Percentiles rank a stretch among this genome's conserved stretches.
phyloP scores from a whole-genome alignment of 805 yeast genomes.

The Pichia scutulata region DNA sequence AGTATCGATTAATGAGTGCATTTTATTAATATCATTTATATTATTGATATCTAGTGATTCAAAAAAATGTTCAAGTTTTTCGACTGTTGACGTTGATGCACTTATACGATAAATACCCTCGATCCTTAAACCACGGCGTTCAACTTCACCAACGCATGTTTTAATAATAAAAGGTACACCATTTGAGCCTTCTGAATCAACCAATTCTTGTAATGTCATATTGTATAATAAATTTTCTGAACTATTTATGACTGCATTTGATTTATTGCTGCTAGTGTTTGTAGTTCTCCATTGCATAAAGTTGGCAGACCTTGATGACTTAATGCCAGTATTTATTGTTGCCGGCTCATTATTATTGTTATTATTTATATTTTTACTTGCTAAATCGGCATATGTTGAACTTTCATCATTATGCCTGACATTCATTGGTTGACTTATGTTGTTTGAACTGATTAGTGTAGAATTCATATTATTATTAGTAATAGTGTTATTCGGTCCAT shows the following conservation, averaged over 20 bases:
- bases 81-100: slow-evolving; percentile 68
- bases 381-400: not conserved
- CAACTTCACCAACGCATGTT: slow-evolving; percentile 70
- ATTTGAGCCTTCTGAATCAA: slow-evolving; percentile 48
- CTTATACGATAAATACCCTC: slow-evolving; percentile 92
- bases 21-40: slow-evolving; percentile 28
- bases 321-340: slow-evolving; percentile 25
- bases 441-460: slow-evolving; percentile 15
- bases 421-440: slow-evolving; percentile 28
- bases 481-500: not conserved
- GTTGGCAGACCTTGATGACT: slow-evolving; percentile 43
- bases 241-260: slow-evolving; percentile 19
- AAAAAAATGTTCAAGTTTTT: slow-evolving; percentile 31
- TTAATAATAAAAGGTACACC: slow-evolving; percentile 63
- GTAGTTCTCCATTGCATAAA: slow-evolving; percentile 29
- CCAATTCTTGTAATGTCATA: slow-evolving; percentile 55
- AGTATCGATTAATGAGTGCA: slow-evolving; percentile 14
- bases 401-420: slow-evolving; percentile 23
- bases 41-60: slow-evolving; percentile 20
- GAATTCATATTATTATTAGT: slow-evolving; percentile 3
- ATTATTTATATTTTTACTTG: not conserved
- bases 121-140: slow-evolving; percentile 58
- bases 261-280: slow-evolving; percentile 10
- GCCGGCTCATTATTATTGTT: not conserved
- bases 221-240: slow-evolving; percentile 24